Evolutionary conservation across 345 rosid species (phyloP), one percentile per base, ranked within the genome.

Genomic region (Bruguiera gymnorhiza): DNA sequence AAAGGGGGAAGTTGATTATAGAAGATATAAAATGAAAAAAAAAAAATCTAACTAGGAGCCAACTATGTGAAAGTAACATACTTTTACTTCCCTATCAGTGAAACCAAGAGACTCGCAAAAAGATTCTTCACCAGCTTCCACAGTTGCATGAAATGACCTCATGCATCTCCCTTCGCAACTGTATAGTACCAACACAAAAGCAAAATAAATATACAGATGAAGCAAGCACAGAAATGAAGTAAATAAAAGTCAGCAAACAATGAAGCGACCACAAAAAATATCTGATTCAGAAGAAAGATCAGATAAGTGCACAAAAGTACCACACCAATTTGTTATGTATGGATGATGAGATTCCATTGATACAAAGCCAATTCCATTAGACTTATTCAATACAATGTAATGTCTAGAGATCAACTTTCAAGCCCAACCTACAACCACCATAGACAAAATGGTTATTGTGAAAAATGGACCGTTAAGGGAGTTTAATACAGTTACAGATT

Each of bases 121-220:
- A 36, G 97, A 84, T 13, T 88, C 94, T 70, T 74, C 86, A 58
- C 88, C 92, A 65, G 66, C 89, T 70, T 82, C 84, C 62, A 10
- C 30, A 55, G 90, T 86, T 55, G 96, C 83, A 79, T 95, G 99
- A 73, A 95, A 95, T 74, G 97, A 86, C 78, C 99, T 84, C 89
- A 95, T 54, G 79, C 99, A 95, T 71, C 77, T 87, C 55, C 97
- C 99, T 20, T 95, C 97, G 79, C 99, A 95, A 68, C 93, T 88
- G 81, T 60, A 79, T 66, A 70, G 69, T 68, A 65, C 27, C 64
- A 71, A 60, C 50, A 43, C 50, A 43, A 75, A 63, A 62, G 43
- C 72, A 73, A 69, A 73, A 53, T 26, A 68, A 67, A 56, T 16
- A 3, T 15, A 5, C 32, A n/a, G 60, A 43, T 6, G 31, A 56